Base-by-base conservation (phyloP, 164 flowering plant genomes). In the Sedum album region DNA sequence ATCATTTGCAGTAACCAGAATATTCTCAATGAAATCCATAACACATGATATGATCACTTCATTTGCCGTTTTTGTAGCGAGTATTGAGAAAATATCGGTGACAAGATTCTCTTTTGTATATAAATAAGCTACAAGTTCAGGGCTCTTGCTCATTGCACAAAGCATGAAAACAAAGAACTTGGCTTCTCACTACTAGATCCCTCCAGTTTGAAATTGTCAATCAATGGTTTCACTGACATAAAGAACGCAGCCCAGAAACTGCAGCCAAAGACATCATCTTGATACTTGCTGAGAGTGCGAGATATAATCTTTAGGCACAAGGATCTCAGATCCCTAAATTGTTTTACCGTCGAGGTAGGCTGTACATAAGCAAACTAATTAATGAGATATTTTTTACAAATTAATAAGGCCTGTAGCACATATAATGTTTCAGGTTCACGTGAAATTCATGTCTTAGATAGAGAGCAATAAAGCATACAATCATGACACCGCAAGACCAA, bases 121-220 rank as follows among this genome's bases (percentile, higher is more conserved):
- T 73, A 95, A 74, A 13, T 87, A 78, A 1, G 88, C 71, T n/a
- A 85, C 87, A 42, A 95, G 90, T 8, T 70, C 73, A 66, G 73
- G 77, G 80, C 88, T 92, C 80, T 77, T 77, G 74, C 96, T 92
- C 97, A 95, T 90, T 11, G 89, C 84, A 92, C 68, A 78, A 95
- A 92, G 79, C 97, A 95, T 66, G 88, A 81, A 67, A 92, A 95
- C 70, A 95, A 77, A 1, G 97, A 86, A 70, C 96, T 95, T 68
- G 96, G 97, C 71, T 82, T 87, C 76, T 88, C 88, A 72, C 99
- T 89, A 61, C 97, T 90, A 69, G 96, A 80, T 66, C 90, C 91
- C 78, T 88, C 97, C 73, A 81, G 85, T 83, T 84, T 92, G 79
- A 94, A 94, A 74, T 79, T 68, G 25, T 82, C 82, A 71, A 95